phyloP scores from a whole-genome alignment of 2,329 filamentous ascomycete species.

The Aspergillus alliaceus region DNA sequence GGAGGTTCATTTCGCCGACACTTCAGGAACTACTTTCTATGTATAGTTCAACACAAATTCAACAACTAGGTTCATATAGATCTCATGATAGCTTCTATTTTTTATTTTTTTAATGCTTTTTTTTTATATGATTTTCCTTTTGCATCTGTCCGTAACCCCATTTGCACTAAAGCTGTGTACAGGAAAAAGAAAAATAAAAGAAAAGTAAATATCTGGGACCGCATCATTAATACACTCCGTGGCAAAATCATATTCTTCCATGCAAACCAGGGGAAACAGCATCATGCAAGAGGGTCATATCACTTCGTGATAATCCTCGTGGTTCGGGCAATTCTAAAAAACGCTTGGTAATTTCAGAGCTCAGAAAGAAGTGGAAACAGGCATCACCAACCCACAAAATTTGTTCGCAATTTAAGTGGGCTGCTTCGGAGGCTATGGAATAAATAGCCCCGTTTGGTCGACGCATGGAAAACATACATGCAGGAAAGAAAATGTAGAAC shows the following conservation, averaged over 20 bases:
- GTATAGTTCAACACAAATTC: neutral
- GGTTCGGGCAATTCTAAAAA: conserved; percentile 21
- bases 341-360: conserved; percentile 26
- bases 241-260: conserved; percentile 26
- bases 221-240: conserved; percentile 20
- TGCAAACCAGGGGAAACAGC: conserved; percentile 23
- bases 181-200: conserved; percentile 28
- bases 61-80: conserved; percentile 12
- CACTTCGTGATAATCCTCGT: conserved; percentile 5
- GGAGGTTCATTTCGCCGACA: conserved; percentile 38
- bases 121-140: conserved; percentile 15
- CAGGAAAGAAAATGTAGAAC: conserved; percentile 18
- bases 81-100: conserved; percentile 7
- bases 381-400: conserved; percentile 25
- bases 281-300: conserved; percentile 5
- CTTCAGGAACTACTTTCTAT: conserved; percentile 1
- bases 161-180: conserved; percentile 31
- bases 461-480: conserved; percentile 35
- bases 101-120: conserved; percentile 12
- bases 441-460: conserved; percentile 20
- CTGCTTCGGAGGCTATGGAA: conserved; percentile 23
- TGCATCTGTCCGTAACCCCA: conserved; percentile 12
- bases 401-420: conserved; percentile 34
- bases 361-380: conserved; percentile 12
- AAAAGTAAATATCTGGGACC: conserved; percentile 20